Base-by-base conservation (phyloP, 1,284 basidiomycete species). In the Heterobasidion irregulare region DNA sequence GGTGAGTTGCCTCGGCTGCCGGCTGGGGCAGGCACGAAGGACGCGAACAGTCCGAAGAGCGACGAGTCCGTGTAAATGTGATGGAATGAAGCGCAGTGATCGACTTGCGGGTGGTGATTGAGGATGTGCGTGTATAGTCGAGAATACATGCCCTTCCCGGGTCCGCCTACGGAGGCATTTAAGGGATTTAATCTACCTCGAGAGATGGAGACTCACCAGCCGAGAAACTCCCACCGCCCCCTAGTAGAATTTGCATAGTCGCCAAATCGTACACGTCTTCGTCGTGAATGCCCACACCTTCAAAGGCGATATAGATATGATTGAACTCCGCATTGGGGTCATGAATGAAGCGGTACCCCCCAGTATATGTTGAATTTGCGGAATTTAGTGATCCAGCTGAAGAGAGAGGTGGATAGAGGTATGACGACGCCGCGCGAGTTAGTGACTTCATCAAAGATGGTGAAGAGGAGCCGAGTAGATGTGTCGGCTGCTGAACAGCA, bases 121-220 rank as follows among this genome's bases (percentile, higher is more conserved):
- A 99, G 84, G 62, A 99, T 94, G 67, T 95, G 89, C n/a, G 94
- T 96, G 76, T 98, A 98, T 53, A 98, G 74, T 16, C 96, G 88
- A 43, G 93, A 94, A 77, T 98, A 98, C 94, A 99, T 98, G 64
- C 96, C 97, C 75, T 99, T 99, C 47, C 96, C 96, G 1, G 96
- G 96, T 2, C 96, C 96, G 61, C 94, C 90, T 81, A 8, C 35
- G 10, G 26, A 26, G 26, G 26, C 26, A 26, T 26, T 26, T 48
- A 19, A 53, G 54, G 32, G 16, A 54, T 12, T 49, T 19, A 32
- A 56, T 32, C 47, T 52, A 53, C 26, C 50, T 2, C 32, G 13
- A 19, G 18, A 18, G 6, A 26, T 26, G 26, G 26, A 26, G 7
- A 65, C 77, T 51, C 63, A 86, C 89, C 92, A 16, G 95, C 95